These are phyloP conservation scores for Suhomyces maxii DNA, from an alignment of 1,139 yeast species.

Conservation along the genomic window DNA sequence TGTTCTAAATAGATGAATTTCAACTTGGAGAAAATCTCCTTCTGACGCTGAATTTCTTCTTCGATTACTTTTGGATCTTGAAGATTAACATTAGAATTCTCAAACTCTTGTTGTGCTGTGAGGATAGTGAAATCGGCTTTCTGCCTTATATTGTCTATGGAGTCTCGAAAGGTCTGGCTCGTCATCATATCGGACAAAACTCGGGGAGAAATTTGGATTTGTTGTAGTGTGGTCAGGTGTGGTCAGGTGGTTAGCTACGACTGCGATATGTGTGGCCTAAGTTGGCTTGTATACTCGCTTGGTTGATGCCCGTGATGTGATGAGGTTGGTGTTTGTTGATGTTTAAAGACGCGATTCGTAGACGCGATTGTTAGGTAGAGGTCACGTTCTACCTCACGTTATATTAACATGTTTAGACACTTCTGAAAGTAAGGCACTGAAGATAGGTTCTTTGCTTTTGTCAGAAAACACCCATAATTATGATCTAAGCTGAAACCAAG, in stretches of 20 bases:
- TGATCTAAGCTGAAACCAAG: too few relatives aligned
- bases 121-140: slow-evolving; percentile 9
- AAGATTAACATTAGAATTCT: slow-evolving; percentile 14
- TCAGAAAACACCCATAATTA: too few relatives aligned
- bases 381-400: too few relatives aligned
- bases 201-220: too few relatives aligned
- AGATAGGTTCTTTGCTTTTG: too few relatives aligned
- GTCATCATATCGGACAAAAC: background rate
- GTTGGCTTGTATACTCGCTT: background rate
- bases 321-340: background rate
- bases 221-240: too few relatives aligned
- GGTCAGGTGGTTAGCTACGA: too few relatives aligned
- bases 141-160: background rate
- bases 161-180: background rate
- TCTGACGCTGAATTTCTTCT: slow-evolving; percentile 34
- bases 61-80: slow-evolving; percentile 27
- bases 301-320: background rate
- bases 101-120: slow-evolving; percentile 16
- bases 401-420: too few relatives aligned
- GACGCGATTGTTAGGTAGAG: too few relatives aligned
- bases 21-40: slow-evolving; percentile 48
- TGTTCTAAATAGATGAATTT: slow-evolving; percentile 67
- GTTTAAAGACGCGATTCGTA: too few relatives aligned
- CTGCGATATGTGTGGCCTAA: too few relatives aligned
- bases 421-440: too few relatives aligned